Evolutionary conservation across 176 grass and related monocot species (phyloP).

Genomic region (Areca catechu): DNA sequence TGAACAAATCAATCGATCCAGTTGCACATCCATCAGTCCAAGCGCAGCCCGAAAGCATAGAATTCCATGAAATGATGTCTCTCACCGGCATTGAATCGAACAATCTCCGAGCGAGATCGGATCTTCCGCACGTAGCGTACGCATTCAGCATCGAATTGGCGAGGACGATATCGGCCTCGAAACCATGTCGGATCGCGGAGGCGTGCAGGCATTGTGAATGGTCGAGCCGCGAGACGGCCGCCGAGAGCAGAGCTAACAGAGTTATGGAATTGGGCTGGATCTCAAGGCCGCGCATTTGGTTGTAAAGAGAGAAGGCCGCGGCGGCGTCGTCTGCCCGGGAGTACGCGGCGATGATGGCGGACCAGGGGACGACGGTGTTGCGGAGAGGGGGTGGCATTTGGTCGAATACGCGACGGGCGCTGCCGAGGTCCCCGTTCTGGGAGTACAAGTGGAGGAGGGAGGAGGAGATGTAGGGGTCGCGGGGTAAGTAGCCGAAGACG

Average conservation of each 20-base stretch:
- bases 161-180: conserved; percentile 10
- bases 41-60: conserved; percentile 9
- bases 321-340: not conserved
- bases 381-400: not conserved
- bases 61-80: conserved; percentile 22
- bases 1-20: conserved; percentile 3
- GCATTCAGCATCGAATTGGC: conserved; percentile 13
- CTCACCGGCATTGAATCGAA: conserved; percentile 16
- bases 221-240: not conserved
- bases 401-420: conserved; percentile 16
- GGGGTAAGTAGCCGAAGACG: conserved; percentile 5
- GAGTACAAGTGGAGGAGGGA: conserved; percentile 22
- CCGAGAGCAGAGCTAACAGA: conserved; percentile 9
- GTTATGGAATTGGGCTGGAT: conserved; percentile 19
- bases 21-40: not conserved
- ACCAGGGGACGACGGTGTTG: conserved; percentile 16
- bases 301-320: conserved; percentile 1
- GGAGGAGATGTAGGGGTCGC: conserved; percentile 11
- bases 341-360: conserved; percentile 14
- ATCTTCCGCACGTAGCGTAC: conserved; percentile 5
- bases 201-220: conserved; percentile 14
- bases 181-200: not conserved
- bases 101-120: conserved; percentile 6
- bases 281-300: conserved; percentile 4
- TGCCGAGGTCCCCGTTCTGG: not conserved